Percentiles rank a stretch among this genome's conserved stretches.
phyloP scores from a whole-genome alignment of 768 basidiomycete genomes.

The Termitomyces sp. region DNA sequence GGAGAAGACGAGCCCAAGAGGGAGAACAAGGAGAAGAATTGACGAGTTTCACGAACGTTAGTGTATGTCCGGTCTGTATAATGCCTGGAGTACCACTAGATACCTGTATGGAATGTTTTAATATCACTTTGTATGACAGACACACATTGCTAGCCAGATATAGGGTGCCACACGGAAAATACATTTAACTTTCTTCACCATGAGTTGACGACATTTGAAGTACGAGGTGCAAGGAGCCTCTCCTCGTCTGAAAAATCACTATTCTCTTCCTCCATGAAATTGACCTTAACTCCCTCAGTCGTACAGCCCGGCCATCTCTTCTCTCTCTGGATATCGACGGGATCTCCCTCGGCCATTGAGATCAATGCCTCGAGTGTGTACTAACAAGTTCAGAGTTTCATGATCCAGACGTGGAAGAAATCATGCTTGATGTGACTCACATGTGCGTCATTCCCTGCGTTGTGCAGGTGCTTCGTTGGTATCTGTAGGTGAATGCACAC shows the following conservation, averaged over 20 bases:
- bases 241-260: conserved; percentile 40
- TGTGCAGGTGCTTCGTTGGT: conserved; percentile 54
- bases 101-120: neutral
- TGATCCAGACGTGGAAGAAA: neutral
- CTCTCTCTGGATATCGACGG: conserved; percentile 71
- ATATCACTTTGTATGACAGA: neutral
- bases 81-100: neutral
- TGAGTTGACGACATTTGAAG: conserved; percentile 1
- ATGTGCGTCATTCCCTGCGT: conserved; percentile 84
- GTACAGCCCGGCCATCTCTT: conserved; percentile 72
- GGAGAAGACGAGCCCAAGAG: neutral
- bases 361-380: conserved; percentile 63
- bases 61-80: neutral
- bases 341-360: conserved; percentile 69
- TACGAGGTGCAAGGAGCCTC: conserved; percentile 23
- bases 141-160: neutral
- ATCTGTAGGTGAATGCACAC: conserved; percentile 62
- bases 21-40: neutral
- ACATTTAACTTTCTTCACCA: conserved; percentile 1
- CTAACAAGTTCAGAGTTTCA: conserved; percentile 28
- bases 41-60: neutral
- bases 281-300: conserved; percentile 40
- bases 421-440: conserved; percentile 34
- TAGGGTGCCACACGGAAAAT: no score
- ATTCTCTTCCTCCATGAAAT: conserved; percentile 60